Base-by-base conservation (phyloP, 2,329 filamentous ascomycete species). In the Trichophaea hybrida region DNA sequence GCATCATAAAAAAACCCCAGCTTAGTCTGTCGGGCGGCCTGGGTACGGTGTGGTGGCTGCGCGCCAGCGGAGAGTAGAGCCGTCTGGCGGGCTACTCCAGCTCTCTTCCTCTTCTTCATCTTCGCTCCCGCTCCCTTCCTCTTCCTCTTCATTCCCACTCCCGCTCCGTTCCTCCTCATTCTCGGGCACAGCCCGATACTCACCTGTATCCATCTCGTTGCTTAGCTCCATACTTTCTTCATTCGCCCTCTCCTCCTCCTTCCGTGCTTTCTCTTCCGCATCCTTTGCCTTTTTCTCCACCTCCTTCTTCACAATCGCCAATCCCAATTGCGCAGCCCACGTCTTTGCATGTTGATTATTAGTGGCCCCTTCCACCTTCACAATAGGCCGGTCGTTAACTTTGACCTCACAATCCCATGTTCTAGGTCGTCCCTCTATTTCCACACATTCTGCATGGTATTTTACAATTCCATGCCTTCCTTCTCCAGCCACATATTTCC, bases 401-500 rank as follows among this genome's bases (percentile, higher is more conserved):
- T 10, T 34, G 8, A 59, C 37, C 32, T 46, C 43, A 38, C 58
- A 56, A 5, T 12, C 32, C 6, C 37, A 59, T 3, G 15, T 2
- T 12, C 17, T 5, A 6, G n/a, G 33, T n/a, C 43, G 51, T 10
- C 31, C 32, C 17, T 50, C 50, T 31, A 13, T 6, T n/a, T 17
- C 38, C 12, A 55, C 17, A 35, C 24, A 34, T 6, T 35, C 38
- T 4, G 17, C n/a, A 10, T 57, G 12, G 31, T 59, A 60, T 58
- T 52, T 62, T 59, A 55, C 61, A 34, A 55, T 60, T 59, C 64
- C 61, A 55, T 59, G 60, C 61, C 56, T 64, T 58, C 17, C 58
- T 57, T 32, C 63, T 59, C 58, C 62, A 2, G 74, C 76, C 0
- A 81, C 81, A 35, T 85, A 65, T 49, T 76, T 72, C 0, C 84